These are phyloP conservation scores for Orbilia javanica DNA, from an alignment of 2,329 filamentous ascomycete genomes.

Conservation along the genomic window DNA sequence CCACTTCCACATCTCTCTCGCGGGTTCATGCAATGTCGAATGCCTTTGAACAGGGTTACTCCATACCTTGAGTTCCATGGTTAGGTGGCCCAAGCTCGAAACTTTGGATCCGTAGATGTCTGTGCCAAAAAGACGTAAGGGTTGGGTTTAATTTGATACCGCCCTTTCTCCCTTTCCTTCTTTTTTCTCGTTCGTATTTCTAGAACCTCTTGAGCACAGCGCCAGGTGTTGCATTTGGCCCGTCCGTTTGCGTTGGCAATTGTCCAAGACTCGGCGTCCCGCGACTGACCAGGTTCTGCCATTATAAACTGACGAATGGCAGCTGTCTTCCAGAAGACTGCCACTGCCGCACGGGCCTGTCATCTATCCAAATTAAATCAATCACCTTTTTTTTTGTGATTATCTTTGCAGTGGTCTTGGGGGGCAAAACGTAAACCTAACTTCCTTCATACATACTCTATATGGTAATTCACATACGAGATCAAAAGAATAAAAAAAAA, in stretches of 20 bases:
- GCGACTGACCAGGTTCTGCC: slow-evolving; percentile 11
- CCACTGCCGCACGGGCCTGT: slow-evolving; percentile 37
- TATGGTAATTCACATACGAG: slow-evolving; percentile 29
- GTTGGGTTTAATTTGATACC: neutral
- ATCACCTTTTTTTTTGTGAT: slow-evolving; percentile 22
- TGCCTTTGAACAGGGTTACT: slow-evolving; percentile 20
- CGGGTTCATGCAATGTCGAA: slow-evolving; percentile 15
- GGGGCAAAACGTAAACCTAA: slow-evolving; percentile 4
- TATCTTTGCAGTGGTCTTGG: slow-evolving; percentile 8
- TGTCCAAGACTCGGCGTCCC: slow-evolving; percentile 29
- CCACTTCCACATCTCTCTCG: slow-evolving; percentile 4
- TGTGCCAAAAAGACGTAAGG: slow-evolving; percentile 24
- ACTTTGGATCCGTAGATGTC: slow-evolving; percentile 18
- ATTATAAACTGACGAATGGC: slow-evolving; percentile 49
- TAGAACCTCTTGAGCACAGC: slow-evolving; percentile 15
- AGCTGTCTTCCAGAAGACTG: slow-evolving; percentile 1
- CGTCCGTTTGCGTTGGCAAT: slow-evolving; percentile 24
- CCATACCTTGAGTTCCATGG: slow-evolving; percentile 26
- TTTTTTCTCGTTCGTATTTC: slow-evolving; percentile 6
- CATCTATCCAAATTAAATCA: slow-evolving; percentile 7
- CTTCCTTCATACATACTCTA: neutral
- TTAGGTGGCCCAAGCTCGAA: slow-evolving; percentile 36
- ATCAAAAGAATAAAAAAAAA: too few species aligned
- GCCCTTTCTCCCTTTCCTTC: neutral
- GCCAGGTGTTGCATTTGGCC: slow-evolving; percentile 23